Evolutionary conservation across 768 basidiomycete genomes (phyloP), one percentile per base, ranked within the genome.

Genomic region (Lepiota brunneoincarnata): DNA sequence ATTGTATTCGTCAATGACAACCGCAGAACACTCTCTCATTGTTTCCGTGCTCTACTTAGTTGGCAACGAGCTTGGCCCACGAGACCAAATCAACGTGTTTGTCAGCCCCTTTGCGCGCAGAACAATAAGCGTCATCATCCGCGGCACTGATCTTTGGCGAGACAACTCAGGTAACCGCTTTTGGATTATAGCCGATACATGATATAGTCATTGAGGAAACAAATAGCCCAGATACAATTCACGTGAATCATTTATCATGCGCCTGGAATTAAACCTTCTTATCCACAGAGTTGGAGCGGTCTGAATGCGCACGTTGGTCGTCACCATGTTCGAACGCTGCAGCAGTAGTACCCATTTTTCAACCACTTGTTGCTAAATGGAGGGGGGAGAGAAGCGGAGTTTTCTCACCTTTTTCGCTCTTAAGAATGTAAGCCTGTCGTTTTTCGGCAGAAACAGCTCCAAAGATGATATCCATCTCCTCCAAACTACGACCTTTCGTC

Each of bases 401-500:
- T 49, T 35, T n/a, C n/a, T n/a, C n/a, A 54, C 41, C 73, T 53
- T 67, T 70, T 58, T 81, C 75, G 24, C 75, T 73, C 61, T 67
- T 72, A 40, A 64, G 67, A 59, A 90, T 82, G 52, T 82, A 74
- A 0, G 70, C 76, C 39, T 74, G 71, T 44, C 87, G 82, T 50
- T 78, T 61, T 55, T 83, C 83, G 9, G 69, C 72, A 15, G 73
- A 72, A 31, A 89, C 76, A 0, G 84, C 57, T 4, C 87, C 89
- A 42, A 80, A 80, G 37, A 78, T 74, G 49, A 78, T 58, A 59
- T 80, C 78, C 76, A 80, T 79, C 51, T 78, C 77, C 61, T 82
- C 79, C 60, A 82, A 69, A 62, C 72, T 74, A 44, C 73, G 76
- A 3, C 82, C 82, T 59, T 83, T 83, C 14, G 83, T 85, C 64